Percentiles rank a stretch among this genome's conserved stretches.
Evolutionary conservation across 2,329 filamentous ascomycete genomes (phyloP).

Genomic region (Claviceps humidiphila): DNA sequence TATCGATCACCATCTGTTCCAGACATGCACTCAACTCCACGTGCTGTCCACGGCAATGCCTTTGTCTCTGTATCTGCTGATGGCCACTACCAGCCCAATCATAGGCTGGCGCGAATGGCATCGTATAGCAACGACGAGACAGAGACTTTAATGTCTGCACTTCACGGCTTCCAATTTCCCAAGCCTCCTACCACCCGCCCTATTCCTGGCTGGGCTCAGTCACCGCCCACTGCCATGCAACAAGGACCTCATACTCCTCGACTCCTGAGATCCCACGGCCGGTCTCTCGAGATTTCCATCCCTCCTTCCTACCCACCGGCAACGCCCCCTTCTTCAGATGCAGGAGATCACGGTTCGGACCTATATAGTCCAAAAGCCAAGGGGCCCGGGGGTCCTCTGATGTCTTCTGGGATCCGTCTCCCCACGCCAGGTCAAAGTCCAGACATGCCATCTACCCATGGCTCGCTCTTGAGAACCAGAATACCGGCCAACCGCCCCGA

Average conservation of each 20-base stretch:
- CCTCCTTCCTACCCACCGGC: conserved; percentile 14
- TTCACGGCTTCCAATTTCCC: conserved; percentile 26
- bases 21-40: conserved; percentile 6
- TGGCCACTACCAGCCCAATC: conserved; percentile 1
- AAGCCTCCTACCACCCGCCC: conserved; percentile 18
- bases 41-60: conserved; percentile 4
- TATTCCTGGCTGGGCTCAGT: conserved; percentile 13
- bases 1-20: conserved; percentile 17
- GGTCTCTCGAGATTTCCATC: conserved; percentile 11
- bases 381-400: conserved; percentile 4
- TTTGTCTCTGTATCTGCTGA: conserved; percentile 7
- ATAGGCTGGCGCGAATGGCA: conserved; percentile 11
- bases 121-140: conserved; percentile 12
- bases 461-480: conserved; percentile 13
- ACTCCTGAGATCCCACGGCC: conserved; percentile 14
- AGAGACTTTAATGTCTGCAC: conserved; percentile 14
- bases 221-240: conserved; percentile 10
- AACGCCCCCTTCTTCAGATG: conserved; percentile 20
- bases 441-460: conserved; percentile 14
- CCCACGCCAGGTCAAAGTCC: conserved; percentile 22
- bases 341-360: conserved; percentile 12
- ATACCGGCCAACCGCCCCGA: conserved; percentile 16
- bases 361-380: conserved; percentile 6
- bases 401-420: conserved; percentile 8
- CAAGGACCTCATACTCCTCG: conserved; percentile 12